Conservation (phyloP, 148 eudicot genomes). For the Vaccinium corymbosum region DNA sequence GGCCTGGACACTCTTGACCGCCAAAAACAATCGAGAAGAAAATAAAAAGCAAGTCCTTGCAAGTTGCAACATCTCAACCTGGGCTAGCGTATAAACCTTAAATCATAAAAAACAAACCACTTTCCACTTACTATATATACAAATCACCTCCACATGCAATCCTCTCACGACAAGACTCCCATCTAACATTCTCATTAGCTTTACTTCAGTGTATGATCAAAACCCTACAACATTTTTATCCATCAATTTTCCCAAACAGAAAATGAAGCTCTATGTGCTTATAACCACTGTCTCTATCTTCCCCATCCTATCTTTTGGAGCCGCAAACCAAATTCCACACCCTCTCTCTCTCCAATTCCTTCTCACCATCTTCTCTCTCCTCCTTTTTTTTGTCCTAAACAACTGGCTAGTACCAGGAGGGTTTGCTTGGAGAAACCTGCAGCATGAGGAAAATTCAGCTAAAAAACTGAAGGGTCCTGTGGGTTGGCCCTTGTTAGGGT, state of each 20-base stretch:
- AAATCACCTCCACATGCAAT: slow-evolving; percentile 29
- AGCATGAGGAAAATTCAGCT: slow-evolving; percentile 7
- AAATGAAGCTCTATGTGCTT: slow-evolving; percentile 32
- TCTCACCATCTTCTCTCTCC: slow-evolving; percentile 29
- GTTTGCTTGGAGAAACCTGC: slow-evolving; percentile 63
- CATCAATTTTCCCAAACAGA: too few species aligned
- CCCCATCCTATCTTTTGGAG: slow-evolving; percentile 24
- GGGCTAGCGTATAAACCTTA: too few species aligned
- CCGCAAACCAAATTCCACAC: slow-evolving; percentile 30
- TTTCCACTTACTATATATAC: slow-evolving; percentile 37
- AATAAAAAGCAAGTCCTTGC: too few species aligned
- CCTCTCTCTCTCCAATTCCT: slow-evolving; percentile 24
- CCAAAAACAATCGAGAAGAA: too few species aligned
- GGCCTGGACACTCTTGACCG: too few species aligned
- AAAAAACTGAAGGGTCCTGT: slow-evolving; percentile 46
- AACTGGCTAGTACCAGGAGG: slow-evolving; percentile 66
- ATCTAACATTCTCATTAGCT: slow-evolving; percentile 1
- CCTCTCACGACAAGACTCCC: slow-evolving; percentile 17
- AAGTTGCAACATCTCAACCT: too few species aligned
- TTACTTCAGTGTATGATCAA: not conserved
- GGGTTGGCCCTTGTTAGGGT: slow-evolving; percentile 70
- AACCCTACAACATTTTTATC: too few species aligned
- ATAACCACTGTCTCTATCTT: slow-evolving; percentile 22
- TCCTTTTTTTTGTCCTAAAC: slow-evolving; percentile 35
- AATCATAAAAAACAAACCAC: not conserved